Conservation (phyloP, 495 filamentous ascomycete species). For the Eremomyces bilateralis region DNA sequence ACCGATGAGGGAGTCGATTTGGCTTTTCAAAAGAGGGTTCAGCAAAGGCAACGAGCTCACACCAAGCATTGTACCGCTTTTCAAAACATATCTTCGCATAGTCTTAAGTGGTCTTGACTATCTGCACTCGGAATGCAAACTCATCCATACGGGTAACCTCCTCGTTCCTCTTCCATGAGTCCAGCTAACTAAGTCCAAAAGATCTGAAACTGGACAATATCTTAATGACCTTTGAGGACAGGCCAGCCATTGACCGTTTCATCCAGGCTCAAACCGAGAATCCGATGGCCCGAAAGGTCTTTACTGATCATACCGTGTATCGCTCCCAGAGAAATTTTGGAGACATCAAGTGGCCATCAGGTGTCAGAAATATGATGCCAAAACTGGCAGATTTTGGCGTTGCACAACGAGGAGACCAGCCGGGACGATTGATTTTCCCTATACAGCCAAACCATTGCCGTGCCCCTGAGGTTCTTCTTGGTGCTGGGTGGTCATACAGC, state of each 20-base stretch:
- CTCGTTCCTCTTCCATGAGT: neutral
- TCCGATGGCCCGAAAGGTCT: neutral
- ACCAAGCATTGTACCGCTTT: neutral
- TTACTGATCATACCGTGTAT: neutral
- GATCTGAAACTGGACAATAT: neutral
- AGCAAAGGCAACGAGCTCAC: neutral
- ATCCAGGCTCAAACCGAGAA: neutral
- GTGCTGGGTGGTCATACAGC: neutral
- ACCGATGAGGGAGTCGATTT: neutral
- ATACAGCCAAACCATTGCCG: neutral
- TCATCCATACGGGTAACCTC: neutral
- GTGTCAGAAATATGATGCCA: neutral
- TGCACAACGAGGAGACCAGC: neutral
- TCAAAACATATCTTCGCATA: neutral
- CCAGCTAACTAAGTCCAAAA: neutral
- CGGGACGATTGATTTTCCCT: neutral
- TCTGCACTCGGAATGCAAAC: neutral
- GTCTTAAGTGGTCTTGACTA: neutral
- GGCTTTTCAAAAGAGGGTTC: neutral
- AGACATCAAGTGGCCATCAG: neutral
- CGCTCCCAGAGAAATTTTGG: neutral
- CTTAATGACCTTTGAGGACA: neutral
- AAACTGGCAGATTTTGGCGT: neutral
- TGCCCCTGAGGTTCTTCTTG: neutral
- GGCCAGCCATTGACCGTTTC: neutral